phyloP scores from a whole-genome alignment of 139 green algal species.

The Chloropicon primus region DNA sequence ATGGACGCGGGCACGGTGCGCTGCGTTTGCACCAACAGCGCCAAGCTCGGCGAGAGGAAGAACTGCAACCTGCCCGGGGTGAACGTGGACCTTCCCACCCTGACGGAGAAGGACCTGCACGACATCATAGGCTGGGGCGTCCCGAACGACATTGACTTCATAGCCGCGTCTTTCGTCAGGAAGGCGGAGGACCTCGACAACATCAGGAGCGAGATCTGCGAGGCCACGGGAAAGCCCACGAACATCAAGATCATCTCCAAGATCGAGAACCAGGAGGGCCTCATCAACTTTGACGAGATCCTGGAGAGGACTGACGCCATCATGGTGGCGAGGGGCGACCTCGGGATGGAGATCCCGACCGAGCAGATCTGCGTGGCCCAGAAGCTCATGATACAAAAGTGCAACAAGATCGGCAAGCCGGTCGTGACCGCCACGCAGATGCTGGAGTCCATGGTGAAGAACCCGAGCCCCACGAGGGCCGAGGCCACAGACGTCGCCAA shows the following conservation, averaged over 20 bases:
- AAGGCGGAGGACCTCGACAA: constrained; percentile 81
- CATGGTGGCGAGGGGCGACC: constrained; percentile 53
- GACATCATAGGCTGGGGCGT: constrained; percentile 91
- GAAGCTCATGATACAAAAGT: constrained; percentile 92
- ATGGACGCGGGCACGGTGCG: constrained; percentile 55
- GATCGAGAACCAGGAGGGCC: constrained; percentile 94
- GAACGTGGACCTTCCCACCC: constrained; percentile 87
- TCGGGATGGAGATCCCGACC: constrained; percentile 45
- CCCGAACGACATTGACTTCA: constrained; percentile 94
- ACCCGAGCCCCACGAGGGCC: constrained; percentile 79
- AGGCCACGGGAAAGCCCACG: constrained; percentile 30
- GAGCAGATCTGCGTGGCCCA: constrained; percentile 48
- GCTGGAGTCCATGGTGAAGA: constrained; percentile 61
- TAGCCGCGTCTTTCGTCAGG: constrained; percentile 95
- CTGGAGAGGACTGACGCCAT: constrained; percentile 69
- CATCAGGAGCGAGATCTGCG: constrained; percentile 65
- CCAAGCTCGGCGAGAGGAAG: constrained; percentile 92
- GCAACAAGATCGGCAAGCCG: constrained; percentile 82
- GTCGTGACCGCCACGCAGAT: constrained; percentile 90
- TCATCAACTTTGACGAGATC: constrained; percentile 92
- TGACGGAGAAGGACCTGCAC: constrained; percentile 89
- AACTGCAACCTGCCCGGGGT: constrained; percentile 96
- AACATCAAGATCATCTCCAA: constrained; percentile 84
- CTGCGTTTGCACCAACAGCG: constrained; percentile 75
- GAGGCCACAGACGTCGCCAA: constrained; percentile 93